Conservation (phyloP, 1,284 basidiomycete genomes). For the Moesziomyces globuligerus region DNA sequence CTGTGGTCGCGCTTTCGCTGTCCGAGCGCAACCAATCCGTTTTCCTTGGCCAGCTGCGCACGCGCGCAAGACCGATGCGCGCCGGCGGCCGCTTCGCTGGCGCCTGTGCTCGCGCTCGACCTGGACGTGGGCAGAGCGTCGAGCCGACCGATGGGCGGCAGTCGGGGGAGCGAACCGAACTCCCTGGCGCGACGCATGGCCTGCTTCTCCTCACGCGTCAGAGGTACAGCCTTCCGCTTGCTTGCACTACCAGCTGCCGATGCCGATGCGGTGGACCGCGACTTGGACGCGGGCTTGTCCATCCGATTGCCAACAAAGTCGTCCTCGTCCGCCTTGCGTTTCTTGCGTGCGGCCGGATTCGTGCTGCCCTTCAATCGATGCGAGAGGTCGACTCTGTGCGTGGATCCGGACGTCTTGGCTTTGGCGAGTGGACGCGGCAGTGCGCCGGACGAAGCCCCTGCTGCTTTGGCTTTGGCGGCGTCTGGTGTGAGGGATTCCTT, state of each 20-base stretch:
- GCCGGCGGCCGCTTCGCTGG: conserved; percentile 11
- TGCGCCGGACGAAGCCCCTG: conserved; percentile 1
- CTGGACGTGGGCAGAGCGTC: conserved; percentile 13
- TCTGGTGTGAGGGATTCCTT: conserved; percentile 16
- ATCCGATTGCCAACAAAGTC: conserved; percentile 47
- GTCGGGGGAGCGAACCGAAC: conserved; percentile 32
- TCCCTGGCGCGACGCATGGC: conserved; percentile 36
- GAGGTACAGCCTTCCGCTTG: conserved; percentile 24
- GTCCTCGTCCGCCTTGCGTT: conserved; percentile 39
- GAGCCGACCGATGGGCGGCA: conserved; percentile 16
- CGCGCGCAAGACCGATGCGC: conserved; percentile 7
- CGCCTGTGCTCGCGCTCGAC: conserved; percentile 10
- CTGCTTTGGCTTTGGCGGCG: neutral
- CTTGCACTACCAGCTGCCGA: conserved; percentile 12
- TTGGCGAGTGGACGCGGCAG: conserved; percentile 1
- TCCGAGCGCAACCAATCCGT: conserved; percentile 44
- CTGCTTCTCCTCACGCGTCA: conserved; percentile 56
- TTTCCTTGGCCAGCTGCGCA: conserved; percentile 13
- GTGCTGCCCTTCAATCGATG: conserved; percentile 12
- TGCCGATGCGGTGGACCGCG: neutral
- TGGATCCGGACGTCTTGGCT: conserved; percentile 22
- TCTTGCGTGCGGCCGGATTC: conserved; percentile 4
- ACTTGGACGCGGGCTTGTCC: conserved; percentile 20
- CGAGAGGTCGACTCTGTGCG: conserved; percentile 38
- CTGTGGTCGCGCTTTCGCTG: conserved; percentile 48